Percentiles rank a stretch among this genome's conserved stretches.
Evolutionary conservation across 2,329 filamentous ascomycete genomes (phyloP).

Genomic region (Microdochium trichocladiopsis): DNA sequence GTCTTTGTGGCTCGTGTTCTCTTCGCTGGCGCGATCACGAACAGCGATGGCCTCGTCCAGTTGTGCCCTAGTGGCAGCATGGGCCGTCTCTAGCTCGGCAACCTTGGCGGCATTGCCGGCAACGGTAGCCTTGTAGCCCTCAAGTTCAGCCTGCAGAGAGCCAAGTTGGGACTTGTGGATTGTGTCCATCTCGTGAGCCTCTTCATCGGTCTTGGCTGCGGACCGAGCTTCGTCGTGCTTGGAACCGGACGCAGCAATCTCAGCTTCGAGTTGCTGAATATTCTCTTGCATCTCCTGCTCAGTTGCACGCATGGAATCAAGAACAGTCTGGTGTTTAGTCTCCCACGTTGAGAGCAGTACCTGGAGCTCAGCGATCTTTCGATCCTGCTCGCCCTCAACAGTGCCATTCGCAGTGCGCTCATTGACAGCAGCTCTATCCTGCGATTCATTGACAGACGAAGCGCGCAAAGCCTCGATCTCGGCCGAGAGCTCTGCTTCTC

Average conservation of each 20-base stretch:
- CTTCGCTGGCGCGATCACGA: slow-evolving; percentile 42
- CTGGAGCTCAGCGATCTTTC: slow-evolving; percentile 60
- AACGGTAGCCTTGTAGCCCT: slow-evolving; percentile 73
- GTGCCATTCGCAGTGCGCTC: slow-evolving; percentile 18
- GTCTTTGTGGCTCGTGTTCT: slow-evolving; percentile 36
- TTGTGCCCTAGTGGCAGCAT: slow-evolving; percentile 58
- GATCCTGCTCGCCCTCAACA: slow-evolving; percentile 33
- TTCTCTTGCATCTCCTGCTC: slow-evolving; percentile 68
- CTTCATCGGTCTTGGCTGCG: slow-evolving; percentile 27
- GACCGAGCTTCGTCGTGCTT: slow-evolving; percentile 37
- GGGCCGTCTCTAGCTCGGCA: slow-evolving; percentile 65
- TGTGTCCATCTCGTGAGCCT: slow-evolving; percentile 39
- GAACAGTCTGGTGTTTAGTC: slow-evolving; percentile 61
- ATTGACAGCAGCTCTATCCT: slow-evolving; percentile 8
- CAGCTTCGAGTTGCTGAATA: slow-evolving; percentile 64
- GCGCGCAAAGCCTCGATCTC: slow-evolving; percentile 65
- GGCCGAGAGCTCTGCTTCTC: slow-evolving; percentile 66
- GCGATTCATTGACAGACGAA: slow-evolving; percentile 33
- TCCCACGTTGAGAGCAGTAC: slow-evolving; percentile 70
- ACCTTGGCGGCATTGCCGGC: slow-evolving; percentile 62
- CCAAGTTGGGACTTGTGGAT: slow-evolving; percentile 54
- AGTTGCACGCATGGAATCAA: slow-evolving; percentile 64
- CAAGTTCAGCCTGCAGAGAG: slow-evolving; percentile 65
- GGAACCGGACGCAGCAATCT: slow-evolving; percentile 46
- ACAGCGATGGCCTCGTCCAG: slow-evolving; percentile 59